Base-by-base conservation (phyloP, 2,329 filamentous ascomycete species). In the Whalleya microplaca region DNA sequence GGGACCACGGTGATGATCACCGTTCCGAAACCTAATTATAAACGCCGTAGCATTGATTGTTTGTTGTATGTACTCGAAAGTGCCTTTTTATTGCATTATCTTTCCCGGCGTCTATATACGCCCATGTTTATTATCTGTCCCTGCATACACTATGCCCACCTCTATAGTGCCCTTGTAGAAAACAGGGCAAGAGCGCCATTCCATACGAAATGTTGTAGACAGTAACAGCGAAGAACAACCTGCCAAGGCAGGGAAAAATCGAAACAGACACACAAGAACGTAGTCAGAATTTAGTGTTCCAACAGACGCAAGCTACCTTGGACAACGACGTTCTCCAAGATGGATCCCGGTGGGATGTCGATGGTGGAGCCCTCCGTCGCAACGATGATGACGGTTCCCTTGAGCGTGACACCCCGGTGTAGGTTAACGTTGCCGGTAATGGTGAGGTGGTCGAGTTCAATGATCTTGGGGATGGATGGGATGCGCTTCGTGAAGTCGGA, bases 311-410 rank as follows among this genome's bases (percentile, higher is more conserved):
- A 85, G 77, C 92, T 96, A 72, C 95, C 95, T 84, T 99, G 95
- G 55, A 99, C 95, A 49, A 99, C 95, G 14, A 98, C 95, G 79
- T 99, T 99, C 84, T 99, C 95, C 57, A 99, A 84, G 70, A 99
- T 91, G 19, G 93, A 97, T 74, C 95, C 95, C 19, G 95, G 94
- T 51, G 95, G 95, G 69, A 99, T 89, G 74, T 99, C 95, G 70
- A 99, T 99, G 63, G 95, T 99, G 82, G 90, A 93, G 67, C 94
- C 94, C 80, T 99, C 95, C 45, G 92, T 97, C 23, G 95, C 95
- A 51, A 99, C 95, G 67, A 99, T 99, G 73, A 99, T 99, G 76
- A 99, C 95, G 27, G 95, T 99, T 61, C 92, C 95, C 86, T 99
- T 99, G 67, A 97, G 84, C 41, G 92, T 96, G 55, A 99, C 95